phyloP scores from a whole-genome alignment of 2,329 filamentous ascomycete species.

The Keithomyces neogunnii region DNA sequence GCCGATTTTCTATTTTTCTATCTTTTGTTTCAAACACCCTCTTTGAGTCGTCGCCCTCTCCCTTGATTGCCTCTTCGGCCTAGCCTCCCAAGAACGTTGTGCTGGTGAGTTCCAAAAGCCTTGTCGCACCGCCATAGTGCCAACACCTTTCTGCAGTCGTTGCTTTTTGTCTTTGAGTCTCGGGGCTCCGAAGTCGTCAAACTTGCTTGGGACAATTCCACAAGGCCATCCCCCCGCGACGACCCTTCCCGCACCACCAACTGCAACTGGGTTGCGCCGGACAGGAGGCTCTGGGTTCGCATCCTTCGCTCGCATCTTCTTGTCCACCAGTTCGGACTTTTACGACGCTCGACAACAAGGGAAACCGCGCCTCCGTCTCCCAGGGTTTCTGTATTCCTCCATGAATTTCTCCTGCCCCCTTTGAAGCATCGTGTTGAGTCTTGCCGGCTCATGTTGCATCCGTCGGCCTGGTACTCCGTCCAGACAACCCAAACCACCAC shows the following conservation, averaged over 20 bases:
- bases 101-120: not conserved
- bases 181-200: conserved; percentile 5
- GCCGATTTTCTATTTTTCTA: conserved; percentile 1
- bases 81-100: not conserved
- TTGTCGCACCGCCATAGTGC: not conserved
- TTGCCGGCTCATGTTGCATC: not conserved
- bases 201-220: not conserved
- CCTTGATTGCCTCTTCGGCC: not conserved
- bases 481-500: too few relatives aligned
- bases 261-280: not conserved
- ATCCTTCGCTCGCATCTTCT: not conserved
- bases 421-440: not conserved
- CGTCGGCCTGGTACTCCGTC: not conserved
- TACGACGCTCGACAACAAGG: not conserved
- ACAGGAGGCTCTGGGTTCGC: not conserved
- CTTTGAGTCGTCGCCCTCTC: not conserved
- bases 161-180: conserved; percentile 6
- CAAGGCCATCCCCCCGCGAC: not conserved
- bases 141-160: conserved; percentile 1
- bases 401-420: not conserved
- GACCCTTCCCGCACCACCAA: not conserved
- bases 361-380: not conserved
- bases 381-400: not conserved
- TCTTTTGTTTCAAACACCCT: not conserved
- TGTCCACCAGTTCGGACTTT: not conserved